These are phyloP conservation scores for Beta macrorhiza DNA, from an alignment of 179 eudicot genomes.

Conservation along the genomic window DNA sequence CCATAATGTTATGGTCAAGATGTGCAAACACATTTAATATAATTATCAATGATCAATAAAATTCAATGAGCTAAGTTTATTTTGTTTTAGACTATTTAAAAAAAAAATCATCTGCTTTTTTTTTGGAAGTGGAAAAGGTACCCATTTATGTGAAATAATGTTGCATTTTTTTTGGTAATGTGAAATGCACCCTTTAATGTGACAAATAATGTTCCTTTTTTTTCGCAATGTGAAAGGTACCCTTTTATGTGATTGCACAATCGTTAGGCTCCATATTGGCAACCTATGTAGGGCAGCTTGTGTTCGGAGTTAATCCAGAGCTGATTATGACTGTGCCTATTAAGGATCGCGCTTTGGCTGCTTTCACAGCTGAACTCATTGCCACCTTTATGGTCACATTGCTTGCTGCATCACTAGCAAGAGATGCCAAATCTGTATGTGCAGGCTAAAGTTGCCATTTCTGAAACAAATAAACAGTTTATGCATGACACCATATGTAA, in stretches of 20 bases:
- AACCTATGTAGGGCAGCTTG: constrained; percentile 50
- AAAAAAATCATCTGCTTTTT: too few species aligned
- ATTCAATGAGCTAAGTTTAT: too few species aligned
- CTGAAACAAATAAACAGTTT: too few species aligned
- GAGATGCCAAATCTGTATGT: constrained; percentile 61
- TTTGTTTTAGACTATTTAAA: too few species aligned
- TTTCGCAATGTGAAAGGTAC: constrained; percentile 51
- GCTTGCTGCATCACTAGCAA: constrained; percentile 58
- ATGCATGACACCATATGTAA: background rate
- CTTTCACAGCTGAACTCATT: constrained; percentile 76
- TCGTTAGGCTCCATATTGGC: constrained; percentile 61
- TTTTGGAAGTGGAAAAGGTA: too few species aligned
- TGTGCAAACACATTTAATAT: too few species aligned
- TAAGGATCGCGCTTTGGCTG: constrained; percentile 39
- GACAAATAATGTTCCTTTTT: background rate
- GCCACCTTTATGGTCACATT: constrained; percentile 70
- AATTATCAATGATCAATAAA: too few species aligned
- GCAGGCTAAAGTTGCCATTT: background rate
- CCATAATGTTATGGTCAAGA: too few species aligned
- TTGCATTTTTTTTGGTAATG: too few species aligned
- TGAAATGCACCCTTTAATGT: too few species aligned
- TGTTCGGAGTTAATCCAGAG: constrained; percentile 59
- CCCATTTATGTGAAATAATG: too few species aligned
- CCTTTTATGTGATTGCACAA: constrained; percentile 69
- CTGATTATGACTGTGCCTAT: constrained; percentile 58